Percentiles rank a stretch among this genome's conserved stretches.
These are phyloP conservation scores for Botrytis fragariae DNA, from an alignment of 2,329 filamentous ascomycete species.

Conservation along the genomic window DNA sequence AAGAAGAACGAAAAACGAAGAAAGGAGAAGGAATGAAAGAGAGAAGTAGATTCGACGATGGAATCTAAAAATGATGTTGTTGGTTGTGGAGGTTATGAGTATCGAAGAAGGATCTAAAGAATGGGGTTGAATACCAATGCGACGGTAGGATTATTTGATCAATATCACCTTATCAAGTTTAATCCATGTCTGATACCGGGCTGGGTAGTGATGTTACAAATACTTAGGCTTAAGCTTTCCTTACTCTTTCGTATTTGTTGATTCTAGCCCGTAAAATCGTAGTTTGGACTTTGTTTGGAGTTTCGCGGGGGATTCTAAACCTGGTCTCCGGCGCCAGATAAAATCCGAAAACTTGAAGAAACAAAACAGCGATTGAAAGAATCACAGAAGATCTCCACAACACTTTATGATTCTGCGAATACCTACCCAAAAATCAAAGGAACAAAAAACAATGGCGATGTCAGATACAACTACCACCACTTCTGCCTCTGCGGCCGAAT, in stretches of 20 bases:
- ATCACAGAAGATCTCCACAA: not conserved
- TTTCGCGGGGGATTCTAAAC: conserved; percentile 14
- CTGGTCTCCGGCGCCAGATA: conserved; percentile 9
- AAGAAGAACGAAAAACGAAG: not conserved
- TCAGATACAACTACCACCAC: conserved; percentile 15
- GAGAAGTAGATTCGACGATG: not conserved
- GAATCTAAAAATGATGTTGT: not conserved
- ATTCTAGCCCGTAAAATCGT: not conserved
- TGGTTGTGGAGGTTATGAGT: not conserved
- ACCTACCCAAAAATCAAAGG: not conserved
- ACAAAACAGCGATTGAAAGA: not conserved
- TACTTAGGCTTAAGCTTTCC: not conserved
- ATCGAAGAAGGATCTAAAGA: not conserved
- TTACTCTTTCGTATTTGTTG: not conserved
- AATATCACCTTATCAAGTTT: not conserved
- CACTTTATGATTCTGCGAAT: not conserved
- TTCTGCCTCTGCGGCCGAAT: not conserved
- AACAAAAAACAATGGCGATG: not conserved
- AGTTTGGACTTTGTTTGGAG: not conserved
- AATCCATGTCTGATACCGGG: conserved; percentile 10
- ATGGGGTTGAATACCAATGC: conserved; percentile 2
- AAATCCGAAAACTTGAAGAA: not conserved
- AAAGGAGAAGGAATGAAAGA: not conserved
- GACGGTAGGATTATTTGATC: not conserved
- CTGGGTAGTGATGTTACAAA: not conserved